Conservation (phyloP, 306 rosid species). For the Ochetophila trinervis region DNA sequence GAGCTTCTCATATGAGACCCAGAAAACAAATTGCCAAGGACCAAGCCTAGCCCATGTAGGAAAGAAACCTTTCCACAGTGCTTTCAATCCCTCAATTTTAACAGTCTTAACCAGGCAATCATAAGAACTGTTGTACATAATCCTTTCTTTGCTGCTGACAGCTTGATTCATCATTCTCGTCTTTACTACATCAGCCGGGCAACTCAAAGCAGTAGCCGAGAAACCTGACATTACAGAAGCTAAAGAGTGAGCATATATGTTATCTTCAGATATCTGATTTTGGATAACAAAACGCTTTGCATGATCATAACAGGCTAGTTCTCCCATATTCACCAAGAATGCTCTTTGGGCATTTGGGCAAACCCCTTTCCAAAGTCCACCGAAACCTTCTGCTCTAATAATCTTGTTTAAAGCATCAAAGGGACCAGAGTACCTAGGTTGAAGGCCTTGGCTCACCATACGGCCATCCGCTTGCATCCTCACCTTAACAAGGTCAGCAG, state of each 20-base stretch:
- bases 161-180: conserved; percentile 88
- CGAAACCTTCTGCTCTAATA: conserved; percentile 55
- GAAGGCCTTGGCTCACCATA: conserved; percentile 53
- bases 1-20: conserved; percentile 89
- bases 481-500: conserved; percentile 94
- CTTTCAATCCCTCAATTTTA: conserved; percentile 72
- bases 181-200: conserved; percentile 93
- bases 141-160: conserved; percentile 40
- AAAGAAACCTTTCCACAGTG: conserved; percentile 91
- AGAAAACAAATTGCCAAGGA: conserved; percentile 90
- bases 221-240: conserved; percentile 81
- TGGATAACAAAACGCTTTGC: conserved; percentile 65
- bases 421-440: conserved; percentile 70
- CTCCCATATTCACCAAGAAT: conserved; percentile 90
- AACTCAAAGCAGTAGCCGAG: conserved; percentile 72
- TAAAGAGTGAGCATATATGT: conserved; percentile 66
- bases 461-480: conserved; percentile 90
- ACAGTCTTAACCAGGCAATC: conserved; percentile 81
- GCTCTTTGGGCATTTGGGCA: conserved; percentile 84
- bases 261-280: conserved; percentile 57
- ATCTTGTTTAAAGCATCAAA: conserved; percentile 70
- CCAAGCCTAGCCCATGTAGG: conserved; percentile 96
- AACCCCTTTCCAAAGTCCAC: conserved; percentile 84
- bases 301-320: conserved; percentile 80
- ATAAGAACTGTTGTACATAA: conserved; percentile 50